Evolutionary conservation across 2,329 filamentous ascomycete species (phyloP), one percentile per base, ranked within the genome.

Genomic region (Coniella lustricola): DNA sequence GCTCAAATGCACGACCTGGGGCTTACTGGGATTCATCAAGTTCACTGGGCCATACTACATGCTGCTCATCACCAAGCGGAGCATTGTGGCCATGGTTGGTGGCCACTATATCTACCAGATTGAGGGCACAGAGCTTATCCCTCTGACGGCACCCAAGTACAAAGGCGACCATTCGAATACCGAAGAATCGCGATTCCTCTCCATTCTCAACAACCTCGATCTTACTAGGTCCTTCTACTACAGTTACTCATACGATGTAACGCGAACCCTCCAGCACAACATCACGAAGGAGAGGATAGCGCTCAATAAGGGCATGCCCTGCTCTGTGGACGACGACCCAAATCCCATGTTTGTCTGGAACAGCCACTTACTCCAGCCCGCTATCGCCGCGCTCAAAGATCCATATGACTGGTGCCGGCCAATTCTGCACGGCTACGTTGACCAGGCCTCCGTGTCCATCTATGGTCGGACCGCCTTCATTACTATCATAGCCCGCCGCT

Each of bases 271-370:
- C 40, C 93, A 98, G 64, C 82, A 91, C 60, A 98, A 98, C 60
- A 90, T 98, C 52, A 84, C 83, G 17, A 77, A 82, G 29, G 90
- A 96, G 65, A 79, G 93, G 34, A 74, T 79, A 42, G 81, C 84
- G 3, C 67, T 95, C 43, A 76, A 80, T 25, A 73, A 82, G 52
- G 87, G 86, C 1, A 67, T 75, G 12, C 70, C 78, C 2, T 76
- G 79, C 22, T 73, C 77, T 7, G 72, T 74, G 35, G 72, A 77
- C 22, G 76, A 79, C 29, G 81, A 90, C 57, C 85, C 85, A 62
- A 95, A 96, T 60, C 81, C 85, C 34, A 98, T 98, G 93, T 98
- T 98, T 62, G 86, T 97, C 3, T 98, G 93, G 93, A 98, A 98
- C 59, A 81, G 87, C 57, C 87, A 96, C 64, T 75, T 98, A 4